Base-by-base conservation (phyloP, 192 early-diverging fungal species). In the Backusella psychrophila region DNA sequence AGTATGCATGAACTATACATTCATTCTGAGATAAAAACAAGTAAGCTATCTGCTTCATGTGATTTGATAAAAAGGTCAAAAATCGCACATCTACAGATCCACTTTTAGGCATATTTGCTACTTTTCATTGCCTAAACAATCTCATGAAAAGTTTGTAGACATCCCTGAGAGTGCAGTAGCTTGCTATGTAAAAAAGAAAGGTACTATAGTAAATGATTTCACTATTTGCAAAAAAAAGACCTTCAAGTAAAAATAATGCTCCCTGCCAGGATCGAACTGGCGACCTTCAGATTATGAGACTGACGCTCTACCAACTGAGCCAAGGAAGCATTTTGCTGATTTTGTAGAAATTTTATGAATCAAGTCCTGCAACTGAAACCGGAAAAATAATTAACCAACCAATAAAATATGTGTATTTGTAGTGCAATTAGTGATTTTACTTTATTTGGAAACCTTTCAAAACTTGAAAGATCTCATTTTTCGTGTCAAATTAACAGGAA, bases 211-310 rank as follows among this genome's bases (percentile, higher is more conserved):
- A 39, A 39, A 39, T 1, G 11, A 33, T 33, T 33, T 33, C 38
- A 7, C 11, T 38, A 11, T 38, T 44, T 15, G 14, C 42, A 44
- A 44, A 15, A 44, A 44, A 44, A 33, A 17, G 4, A 3, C 14
- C 42, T 44, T 17, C 4, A 19, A 14, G 15, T 44, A 4, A 6
- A 44, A 14, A 44, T n/a, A 4, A 19, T 67, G 66, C 66, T 67
- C 66, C 66, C 66, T 44, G 42, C 42, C 42, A 44, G 42, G 42
- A 44, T 67, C 59, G 59, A 65, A 65, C 59, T 65, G 59, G 59
- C 59, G 59, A 65, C 59, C 59, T 67, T 67, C 66, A 67, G 66
- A 67, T 67, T 67, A 67, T 67, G 66, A 67, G 66, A 67, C 66
- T 67, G 31, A 67, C 66, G 66, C 66, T 67, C 66, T 67, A 67